Conservation (phyloP, 2,329 filamentous ascomycete genomes). For the Fusarium albosuccineum region DNA sequence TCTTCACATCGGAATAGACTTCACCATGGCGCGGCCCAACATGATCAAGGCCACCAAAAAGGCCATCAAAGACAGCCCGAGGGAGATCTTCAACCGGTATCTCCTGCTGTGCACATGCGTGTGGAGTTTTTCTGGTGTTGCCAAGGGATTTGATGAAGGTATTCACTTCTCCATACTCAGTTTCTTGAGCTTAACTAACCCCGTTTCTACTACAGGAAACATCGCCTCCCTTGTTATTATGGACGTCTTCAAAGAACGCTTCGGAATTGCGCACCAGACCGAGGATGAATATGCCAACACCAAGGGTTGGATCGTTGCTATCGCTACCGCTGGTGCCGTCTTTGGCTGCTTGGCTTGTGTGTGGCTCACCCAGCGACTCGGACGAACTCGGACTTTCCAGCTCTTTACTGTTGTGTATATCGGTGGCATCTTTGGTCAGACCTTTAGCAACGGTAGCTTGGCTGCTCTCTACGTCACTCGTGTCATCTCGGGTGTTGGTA, state of each 20-base stretch:
- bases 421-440: conserved; percentile 51
- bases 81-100: conserved; percentile 49
- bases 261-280: conserved; percentile 41
- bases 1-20: not conserved
- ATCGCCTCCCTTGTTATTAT: conserved; percentile 49
- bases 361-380: conserved; percentile 41
- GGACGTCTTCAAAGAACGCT: conserved; percentile 43
- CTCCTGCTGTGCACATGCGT: conserved; percentile 43
- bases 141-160: conserved; percentile 51
- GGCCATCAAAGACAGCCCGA: conserved; percentile 44
- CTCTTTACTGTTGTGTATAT: conserved; percentile 52
- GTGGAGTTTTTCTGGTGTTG: conserved; percentile 48
- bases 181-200: not conserved
- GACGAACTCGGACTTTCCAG: conserved; percentile 41
- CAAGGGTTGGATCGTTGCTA: conserved; percentile 50
- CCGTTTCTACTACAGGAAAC: conserved; percentile 36
- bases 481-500: conserved; percentile 45
- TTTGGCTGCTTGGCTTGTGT: conserved; percentile 47
- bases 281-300: conserved; percentile 46
- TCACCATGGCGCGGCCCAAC: conserved; percentile 34
- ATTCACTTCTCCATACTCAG: not conserved
- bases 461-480: conserved; percentile 42
- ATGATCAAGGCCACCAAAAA: conserved; percentile 45
- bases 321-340: conserved; percentile 48
- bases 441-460: conserved; percentile 46